Evolutionary conservation across 371 early-diverging fungal species (phyloP), one percentile per base, ranked within the genome.

Genomic region (Lichtheimia ramosa): DNA sequence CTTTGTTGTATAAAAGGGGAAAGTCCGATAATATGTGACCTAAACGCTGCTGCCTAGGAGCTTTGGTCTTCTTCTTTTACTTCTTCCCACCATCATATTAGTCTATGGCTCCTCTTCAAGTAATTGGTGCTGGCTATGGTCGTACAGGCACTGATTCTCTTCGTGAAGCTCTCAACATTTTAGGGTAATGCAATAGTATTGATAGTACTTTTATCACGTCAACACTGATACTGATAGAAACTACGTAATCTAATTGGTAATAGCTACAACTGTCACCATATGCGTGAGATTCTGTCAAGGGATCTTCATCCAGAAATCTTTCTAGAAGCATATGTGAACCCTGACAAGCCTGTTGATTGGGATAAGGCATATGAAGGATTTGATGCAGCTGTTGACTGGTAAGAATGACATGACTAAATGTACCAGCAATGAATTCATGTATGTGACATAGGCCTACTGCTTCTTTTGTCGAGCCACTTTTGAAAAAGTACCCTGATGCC

Each of bases 401-500:
- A 54, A 34, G 10, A 28, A 28, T 28, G 28, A 28, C 28, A 28
- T 28, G 28, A 28, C 3, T 28, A 1, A 28, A 28, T 6, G 7
- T 28, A 1, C 1, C 34, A 34, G 10, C 10, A 34, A 10, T 34
- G 34, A 8, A 34, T 10, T 34, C 10, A 34, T 34, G 27, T 34
- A 16, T 12, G 49, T 5, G 66, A 65, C n/a, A n/a, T 24, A 61
- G 53, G 48, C 56, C 62, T 5, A 56, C 57, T 24, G 56, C 49
- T 39, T 5, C 58, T 4, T 68, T 67, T 6, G 5, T 51, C 13
- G 53, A 60, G 28, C 60, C 41, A 28, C 41, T 77, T 5, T 42
- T 65, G 34, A 40, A 43, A 4, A 54, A 64, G 5, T 74, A 74
- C 42, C 77, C 77, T 4, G 59, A 71, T 15, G 77, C 77, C 16